phyloP scores from a whole-genome alignment of 2,329 filamentous ascomycete species.

The Diplocarpon mali region DNA sequence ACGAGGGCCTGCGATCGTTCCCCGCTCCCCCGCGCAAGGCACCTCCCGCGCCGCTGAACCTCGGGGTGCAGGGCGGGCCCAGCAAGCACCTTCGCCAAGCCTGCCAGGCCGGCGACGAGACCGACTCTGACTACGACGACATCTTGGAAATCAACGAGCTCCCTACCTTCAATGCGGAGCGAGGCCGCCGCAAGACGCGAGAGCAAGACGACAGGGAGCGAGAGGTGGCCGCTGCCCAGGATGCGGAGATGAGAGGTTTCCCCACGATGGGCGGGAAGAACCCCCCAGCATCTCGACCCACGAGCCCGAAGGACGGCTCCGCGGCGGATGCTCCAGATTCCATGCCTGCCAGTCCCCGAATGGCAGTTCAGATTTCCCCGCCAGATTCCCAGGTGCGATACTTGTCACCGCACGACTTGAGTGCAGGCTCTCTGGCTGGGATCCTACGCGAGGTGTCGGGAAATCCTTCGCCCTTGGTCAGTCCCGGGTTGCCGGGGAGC shows the following conservation, averaged over 20 bases:
- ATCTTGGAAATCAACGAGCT: conserved; percentile 59
- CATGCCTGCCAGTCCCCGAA: conserved; percentile 32
- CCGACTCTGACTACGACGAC: conserved; percentile 77
- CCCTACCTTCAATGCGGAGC: conserved; percentile 36
- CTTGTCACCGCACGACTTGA: conserved; percentile 27
- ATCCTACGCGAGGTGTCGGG: conserved; percentile 33
- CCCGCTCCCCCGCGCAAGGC: conserved; percentile 63
- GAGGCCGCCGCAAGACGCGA: conserved; percentile 72
- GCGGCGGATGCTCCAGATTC: conserved; percentile 18
- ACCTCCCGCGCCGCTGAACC: conserved; percentile 73
- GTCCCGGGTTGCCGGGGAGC: conserved; percentile 48
- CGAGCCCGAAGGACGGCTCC: conserved; percentile 33
- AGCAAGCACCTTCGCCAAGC: conserved; percentile 34
- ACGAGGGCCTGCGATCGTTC: conserved; percentile 39
- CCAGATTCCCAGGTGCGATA: conserved; percentile 25
- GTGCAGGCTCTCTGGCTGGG: conserved; percentile 40
- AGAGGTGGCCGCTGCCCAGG: conserved; percentile 53
- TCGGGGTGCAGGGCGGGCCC: conserved; percentile 38
- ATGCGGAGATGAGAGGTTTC: conserved; percentile 58
- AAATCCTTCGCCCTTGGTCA: conserved; percentile 38
- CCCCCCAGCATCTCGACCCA: conserved; percentile 33
- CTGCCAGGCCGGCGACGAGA: conserved; percentile 43
- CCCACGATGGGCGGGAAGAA: conserved; percentile 61
- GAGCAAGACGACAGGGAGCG: conserved; percentile 78
- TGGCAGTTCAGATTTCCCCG: conserved; percentile 24